Base-by-base conservation (phyloP, 257 asterid species). In the Paraleonurus japonicus region DNA sequence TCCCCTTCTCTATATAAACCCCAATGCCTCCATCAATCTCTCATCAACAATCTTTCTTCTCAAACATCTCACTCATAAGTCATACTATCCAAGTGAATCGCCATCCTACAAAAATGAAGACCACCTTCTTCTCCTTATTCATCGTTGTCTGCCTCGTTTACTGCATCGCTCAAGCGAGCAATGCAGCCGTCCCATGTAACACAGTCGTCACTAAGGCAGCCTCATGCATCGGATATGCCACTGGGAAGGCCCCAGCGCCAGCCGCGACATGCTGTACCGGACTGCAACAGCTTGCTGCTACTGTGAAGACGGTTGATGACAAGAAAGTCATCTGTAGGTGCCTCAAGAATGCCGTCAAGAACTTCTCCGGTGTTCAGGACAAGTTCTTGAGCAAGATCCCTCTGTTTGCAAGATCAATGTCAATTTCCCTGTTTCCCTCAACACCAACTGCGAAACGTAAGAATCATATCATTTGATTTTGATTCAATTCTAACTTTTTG, bases 271-370 rank as follows among this genome's bases (percentile, higher is more conserved):
- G 93, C 76, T 87, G 93, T 83, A 20, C n/a, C 0, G 85, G 86
- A 16, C 88, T 87, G 61, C 72, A 65, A 48, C 64, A 61, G 65
- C 86, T 87, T 13, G 86, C 82, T 28, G 67, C 51, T 23, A 58
- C 48, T 3, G 89, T 74, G 33, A 85, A 80, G 69, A 33, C 86
- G 1, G 75, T 85, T 4, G 83, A 85, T 22, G 88, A 82, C 77
- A 83, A 83, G 82, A 85, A 87, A 79, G 85, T 80, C 69, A 80
- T 85, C 20, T 87, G 94, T 73, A 65, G 81, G 62, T 87, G 94
- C 85, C 94, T 87, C 48, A 85, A 85, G 79, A 79, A 69, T 51
- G 87, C 84, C 1, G 84, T 82, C 30, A 83, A 75, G 80, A 85
- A 70, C 76, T 83, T 85, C 7, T 47, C 73, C 0, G 84, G 90